Base-by-base conservation (phyloP, 768 basidiomycete genomes). In the Lactarius psammicola region DNA sequence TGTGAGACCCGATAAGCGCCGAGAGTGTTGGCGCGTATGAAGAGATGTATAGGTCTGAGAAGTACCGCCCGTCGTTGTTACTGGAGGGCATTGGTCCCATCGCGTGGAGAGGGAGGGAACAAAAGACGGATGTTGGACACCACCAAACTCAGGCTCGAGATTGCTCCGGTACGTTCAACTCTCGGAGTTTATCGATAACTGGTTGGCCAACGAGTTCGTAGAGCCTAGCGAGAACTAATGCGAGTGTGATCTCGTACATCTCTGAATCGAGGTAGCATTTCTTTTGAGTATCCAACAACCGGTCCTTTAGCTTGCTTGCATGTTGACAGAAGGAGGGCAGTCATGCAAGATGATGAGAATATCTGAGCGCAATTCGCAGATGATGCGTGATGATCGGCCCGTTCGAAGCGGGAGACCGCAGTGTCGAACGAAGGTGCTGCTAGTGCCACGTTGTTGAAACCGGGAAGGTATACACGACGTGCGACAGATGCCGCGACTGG, bases 201-300 rank as follows among this genome's bases (percentile, higher is more conserved):
- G 36, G 36, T 36, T 13, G 34, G 34, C 56, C 62, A 26, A 63
- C 62, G 17, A 63, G 56, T 1, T 57, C 26, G 30, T 63, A 57
- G 6, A 63, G 42, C 17, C 17, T 33, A 17, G 2, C 15, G 34
- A 63, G 62, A 5, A 46, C 33, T 8, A 46, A 57, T 4, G 9
- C 8, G 4, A 59, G 20, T 1, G 28, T 11, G 20, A 13, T 28
- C 13, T 46, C 44, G n/a, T 60, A 49, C 23, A n/a, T 20, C 31
- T 15, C 9, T 23, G 59, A 60, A 26, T 23, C 31, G 31, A 60
- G 59, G 15, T 33, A n/a, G 40, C 40, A 42, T 31, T 8, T 17
- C 7, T 23, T 33, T 33, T 46, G 46, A n/a, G 31, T 31, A 13
- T n/a, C 2, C 20, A 60, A 13, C 7, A 49, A 36, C 28, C 4